These are phyloP conservation scores for Nicotiana paniculata DNA, from an alignment of 257 asterid genomes.

Conservation along the genomic window DNA sequence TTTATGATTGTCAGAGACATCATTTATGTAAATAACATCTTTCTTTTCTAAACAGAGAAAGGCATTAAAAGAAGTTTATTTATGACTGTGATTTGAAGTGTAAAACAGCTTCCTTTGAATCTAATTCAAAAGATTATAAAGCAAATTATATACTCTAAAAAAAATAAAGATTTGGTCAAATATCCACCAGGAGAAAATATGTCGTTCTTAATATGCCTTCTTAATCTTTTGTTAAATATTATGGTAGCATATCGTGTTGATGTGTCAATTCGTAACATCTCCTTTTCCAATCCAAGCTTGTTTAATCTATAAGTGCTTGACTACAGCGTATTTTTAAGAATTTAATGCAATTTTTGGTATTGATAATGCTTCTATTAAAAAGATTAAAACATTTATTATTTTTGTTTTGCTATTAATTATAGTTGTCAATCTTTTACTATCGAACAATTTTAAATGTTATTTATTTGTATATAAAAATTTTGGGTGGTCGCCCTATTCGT, in stretches of 20 bases:
- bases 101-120: too few relatives aligned
- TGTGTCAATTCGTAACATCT: conserved; percentile 24
- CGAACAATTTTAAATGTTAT: too few relatives aligned
- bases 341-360: neutral
- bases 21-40: neutral
- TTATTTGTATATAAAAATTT: too few relatives aligned
- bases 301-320: conserved; percentile 15
- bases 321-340: conserved; percentile 8
- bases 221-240: conserved; percentile 3
- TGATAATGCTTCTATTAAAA: neutral
- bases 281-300: neutral
- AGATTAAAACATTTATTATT: neutral
- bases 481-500: too few relatives aligned
- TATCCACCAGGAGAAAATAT: conserved; percentile 20
- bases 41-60: neutral
- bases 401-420: neutral
- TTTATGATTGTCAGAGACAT: neutral
- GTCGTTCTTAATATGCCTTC: conserved; percentile 11
- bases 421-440: neutral
- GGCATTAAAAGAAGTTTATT: neutral
- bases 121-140: neutral
- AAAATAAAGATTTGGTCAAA: conserved; percentile 12
- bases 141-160: neutral
- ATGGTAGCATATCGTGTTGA: conserved; percentile 10
- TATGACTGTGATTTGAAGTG: neutral